Base-by-base conservation (phyloP, 495 filamentous ascomycete species). In the Evansstolkia leycettana region DNA sequence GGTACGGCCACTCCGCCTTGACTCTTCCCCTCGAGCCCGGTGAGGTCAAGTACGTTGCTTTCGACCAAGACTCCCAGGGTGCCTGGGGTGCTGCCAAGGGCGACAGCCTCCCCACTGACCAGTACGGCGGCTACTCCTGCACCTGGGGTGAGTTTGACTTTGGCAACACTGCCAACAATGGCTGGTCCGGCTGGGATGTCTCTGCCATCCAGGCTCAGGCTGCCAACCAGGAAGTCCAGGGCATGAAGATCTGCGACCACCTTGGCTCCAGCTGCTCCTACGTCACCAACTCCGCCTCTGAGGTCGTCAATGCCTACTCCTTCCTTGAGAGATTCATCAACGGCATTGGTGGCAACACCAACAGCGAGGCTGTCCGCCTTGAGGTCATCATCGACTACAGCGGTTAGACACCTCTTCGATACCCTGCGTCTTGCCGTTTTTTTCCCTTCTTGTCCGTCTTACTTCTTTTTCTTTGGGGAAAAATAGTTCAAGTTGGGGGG, bases 141-240 rank as follows among this genome's bases (percentile, higher is more conserved):
- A 64, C 60, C 51, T 65, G 62, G 62, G 59, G 59, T 36, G 62
- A 65, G 34, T 65, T 65, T 33, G 59, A 62, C 40, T 57, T 63
- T 20, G 54, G 48, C 27, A 54, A 49, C 14, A 34, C 49, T 24
- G 39, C 23, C 35, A 64, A 65, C 51, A 36, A 16, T 18, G 53
- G 43, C 29, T 55, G 37, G 44, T 59, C 60, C 33, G 59, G 63
- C 44, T 78, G 72, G 59, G 69, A 75, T 42, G 62, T 76, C 27
- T 63, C 63, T 27, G 65, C 60, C 41, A 75, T 78, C 45, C 44
- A 51, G 33, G 65, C 58, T 28, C 36, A 63, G 43, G 34, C 36
- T 26, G 46, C 47, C 38, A 49, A 44, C 38, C 7, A 41, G 28
- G 42, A 46, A 1, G 47, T 65, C 31, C 53, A 55, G 48, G 62